These are phyloP conservation scores for Aspergillus awamori DNA, from an alignment of 2,329 filamentous ascomycete genomes.

Conservation along the genomic window DNA sequence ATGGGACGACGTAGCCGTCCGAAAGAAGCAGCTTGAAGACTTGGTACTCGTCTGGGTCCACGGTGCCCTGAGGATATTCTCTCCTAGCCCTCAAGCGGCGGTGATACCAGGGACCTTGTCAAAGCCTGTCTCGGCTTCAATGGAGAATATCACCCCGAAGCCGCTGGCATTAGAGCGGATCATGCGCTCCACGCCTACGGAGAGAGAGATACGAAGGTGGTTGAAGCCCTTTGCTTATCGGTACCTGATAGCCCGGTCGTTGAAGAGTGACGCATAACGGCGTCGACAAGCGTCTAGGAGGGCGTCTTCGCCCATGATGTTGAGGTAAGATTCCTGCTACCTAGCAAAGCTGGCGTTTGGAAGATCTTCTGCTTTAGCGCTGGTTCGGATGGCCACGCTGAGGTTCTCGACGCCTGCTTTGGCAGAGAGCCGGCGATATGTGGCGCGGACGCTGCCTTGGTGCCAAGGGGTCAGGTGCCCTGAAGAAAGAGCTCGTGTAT, in stretches of 20 bases:
- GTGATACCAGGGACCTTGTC: constrained; percentile 47
- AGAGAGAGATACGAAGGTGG: constrained; percentile 25
- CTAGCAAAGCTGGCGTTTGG: constrained; percentile 46
- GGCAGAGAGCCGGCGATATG: constrained; percentile 33
- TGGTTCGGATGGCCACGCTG: constrained; percentile 44
- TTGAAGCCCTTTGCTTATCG: constrained; percentile 27
- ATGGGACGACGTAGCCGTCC: constrained; percentile 31
- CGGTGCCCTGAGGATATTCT: constrained; percentile 45
- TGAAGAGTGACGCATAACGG: constrained; percentile 46
- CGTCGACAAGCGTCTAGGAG: constrained; percentile 40
- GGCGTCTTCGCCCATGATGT: constrained; percentile 35
- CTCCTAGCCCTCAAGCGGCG: constrained; percentile 43
- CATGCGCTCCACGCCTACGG: constrained; percentile 31
- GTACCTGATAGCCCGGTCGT: constrained; percentile 43
- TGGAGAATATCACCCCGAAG: constrained; percentile 47
- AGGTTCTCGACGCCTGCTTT: constrained; percentile 25
- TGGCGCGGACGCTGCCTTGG: constrained; percentile 31
- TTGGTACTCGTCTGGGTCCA: constrained; percentile 46
- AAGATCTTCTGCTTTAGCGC: constrained; percentile 45
- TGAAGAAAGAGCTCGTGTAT: constrained; percentile 36
- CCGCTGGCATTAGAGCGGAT: constrained; percentile 39
- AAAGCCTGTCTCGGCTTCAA: constrained; percentile 46
- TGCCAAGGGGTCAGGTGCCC: constrained; percentile 35
- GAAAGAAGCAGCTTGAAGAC: constrained; percentile 42
- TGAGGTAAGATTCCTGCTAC: constrained; percentile 44